Conservation (phyloP, 768 basidiomycete genomes). For the Chlorophyllum brunneum region DNA sequence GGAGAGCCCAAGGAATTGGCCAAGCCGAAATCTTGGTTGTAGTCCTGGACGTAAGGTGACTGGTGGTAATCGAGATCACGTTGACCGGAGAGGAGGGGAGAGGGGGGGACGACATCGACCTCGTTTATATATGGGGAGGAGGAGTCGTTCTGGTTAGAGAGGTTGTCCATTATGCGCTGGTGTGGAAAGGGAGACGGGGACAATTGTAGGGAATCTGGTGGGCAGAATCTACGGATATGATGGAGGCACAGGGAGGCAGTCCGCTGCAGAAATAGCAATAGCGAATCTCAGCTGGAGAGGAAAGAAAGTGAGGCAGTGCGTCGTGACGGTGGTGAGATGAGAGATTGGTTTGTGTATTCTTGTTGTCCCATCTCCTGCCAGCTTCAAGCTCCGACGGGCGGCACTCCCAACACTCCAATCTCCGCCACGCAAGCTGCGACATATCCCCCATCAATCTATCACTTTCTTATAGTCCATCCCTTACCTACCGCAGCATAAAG, state of each 20-base stretch:
- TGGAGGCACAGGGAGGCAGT: slow-evolving; percentile 12
- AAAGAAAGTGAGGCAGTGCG: slow-evolving; percentile 9
- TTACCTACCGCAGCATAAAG: neutral
- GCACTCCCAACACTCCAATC: neutral
- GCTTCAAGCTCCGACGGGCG: slow-evolving; percentile 15
- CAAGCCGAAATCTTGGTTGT: slow-evolving; percentile 13
- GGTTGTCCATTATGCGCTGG: slow-evolving; percentile 17
- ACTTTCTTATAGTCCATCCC: neutral
- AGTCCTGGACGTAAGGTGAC: slow-evolving; percentile 17
- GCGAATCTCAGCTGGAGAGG: neutral
- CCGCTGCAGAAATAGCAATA: neutral
- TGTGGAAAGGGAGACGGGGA: slow-evolving; percentile 3
- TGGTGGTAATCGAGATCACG: slow-evolving; percentile 20
- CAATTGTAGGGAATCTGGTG: slow-evolving; percentile 4
- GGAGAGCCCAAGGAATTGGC: slow-evolving; percentile 18
- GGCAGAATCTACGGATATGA: neutral
- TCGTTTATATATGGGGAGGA: slow-evolving; percentile 26
- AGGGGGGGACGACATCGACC: slow-evolving; percentile 21
- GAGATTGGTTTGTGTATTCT: slow-evolving; percentile 6
- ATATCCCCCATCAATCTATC: slow-evolving; percentile 1
- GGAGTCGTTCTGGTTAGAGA: slow-evolving; percentile 16
- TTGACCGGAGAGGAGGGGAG: slow-evolving; percentile 17
- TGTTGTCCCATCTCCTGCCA: slow-evolving; percentile 5
- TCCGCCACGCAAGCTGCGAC: neutral
- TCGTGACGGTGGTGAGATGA: slow-evolving; percentile 8